Evolutionary conservation across 2,329 filamentous ascomycete genomes (phyloP), one percentile per base, ranked within the genome.

Genomic region (Colletotrichum neosansevieriae): DNA sequence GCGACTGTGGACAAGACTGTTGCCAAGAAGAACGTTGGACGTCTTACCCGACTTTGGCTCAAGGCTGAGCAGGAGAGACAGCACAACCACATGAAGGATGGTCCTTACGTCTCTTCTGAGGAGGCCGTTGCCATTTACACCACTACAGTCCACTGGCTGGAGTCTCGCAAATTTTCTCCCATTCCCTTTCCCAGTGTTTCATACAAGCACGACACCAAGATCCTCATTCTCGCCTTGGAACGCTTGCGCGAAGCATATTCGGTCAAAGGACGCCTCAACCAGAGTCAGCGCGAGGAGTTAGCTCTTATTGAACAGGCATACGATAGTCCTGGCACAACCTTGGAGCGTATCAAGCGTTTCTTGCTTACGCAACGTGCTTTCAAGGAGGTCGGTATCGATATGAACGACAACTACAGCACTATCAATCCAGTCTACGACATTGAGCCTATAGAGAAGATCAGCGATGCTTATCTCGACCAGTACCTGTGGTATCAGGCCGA

Each of bases 371-470:
- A 99, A 78, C 90, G 96, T 79, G 96, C 97, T 1, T 99, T 99
- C 87, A 99, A 99, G 82, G 96, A 99, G 81, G 96, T 99, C 50
- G 96, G 95, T 63, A 99, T 99, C 73, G 96, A 99, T 77, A 99
- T 99, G 96, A 99, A 99, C 79, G 96, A 99, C 82, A 99, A 99
- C 77, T 99, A 99, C 83, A 98, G 91, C 84, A 95, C 94, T 17
- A 99, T 99, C 84, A 99, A 99, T 77, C 97, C 96, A 0, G 96
- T 99, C 1, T 99, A 99, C 77, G 96, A 99, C 73, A 96, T 99
- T 69, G 97, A 99, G 81, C 96, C 96, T 0, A 98, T 99, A 68
- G 96, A 99, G 84, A 99, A 99, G 84, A 99, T 99, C 74, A 99
- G 95, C 44, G 96, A 99, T 80, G 97, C 96, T 3, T 99, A 99